Evolutionary conservation across 495 filamentous ascomycete genomes (phyloP).

Genomic region (Bathelium albidoporum): DNA sequence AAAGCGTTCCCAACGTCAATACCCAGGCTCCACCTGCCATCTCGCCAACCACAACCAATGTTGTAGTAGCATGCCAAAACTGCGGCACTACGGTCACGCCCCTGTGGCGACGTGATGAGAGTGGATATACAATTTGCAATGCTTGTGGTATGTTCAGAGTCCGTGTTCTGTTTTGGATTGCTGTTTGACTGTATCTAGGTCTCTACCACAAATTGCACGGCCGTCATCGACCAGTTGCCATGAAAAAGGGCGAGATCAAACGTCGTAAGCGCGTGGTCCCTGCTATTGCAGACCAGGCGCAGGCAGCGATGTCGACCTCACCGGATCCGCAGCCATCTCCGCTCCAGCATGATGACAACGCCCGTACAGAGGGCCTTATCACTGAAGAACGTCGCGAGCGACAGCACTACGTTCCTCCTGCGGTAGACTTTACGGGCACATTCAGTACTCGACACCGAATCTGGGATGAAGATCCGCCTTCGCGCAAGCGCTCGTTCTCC

Average conservation of each 20-base stretch:
- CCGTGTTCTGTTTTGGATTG: conserved; percentile 2
- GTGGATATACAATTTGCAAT: conserved; percentile 96
- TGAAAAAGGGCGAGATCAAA: conserved; percentile 98
- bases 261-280: conserved; percentile 92
- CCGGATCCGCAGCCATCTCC: neutral
- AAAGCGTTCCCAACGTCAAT: neutral
- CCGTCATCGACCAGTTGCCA: conserved; percentile 79
- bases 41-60: conserved; percentile 46
- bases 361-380: conserved; percentile 14
- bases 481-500: conserved; percentile 28
- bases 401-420: conserved; percentile 11
- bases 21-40: conserved; percentile 14
- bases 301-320: conserved; percentile 10
- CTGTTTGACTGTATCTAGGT: conserved; percentile 40
- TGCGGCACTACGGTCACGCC: conserved; percentile 96
- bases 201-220: conserved; percentile 97
- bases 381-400: conserved; percentile 9
- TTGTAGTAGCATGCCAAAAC: conserved; percentile 91
- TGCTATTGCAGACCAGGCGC: conserved; percentile 48
- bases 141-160: conserved; percentile 71
- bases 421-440: conserved; percentile 13
- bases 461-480: neutral
- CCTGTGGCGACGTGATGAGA: conserved; percentile 89
- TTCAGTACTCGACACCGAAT: neutral
- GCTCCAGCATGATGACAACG: conserved; percentile 26